Evolutionary conservation across 805 yeast genomes (phyloP), one percentile per base, ranked within the genome.

Genomic region (Saturnispora kantuleensis): DNA sequence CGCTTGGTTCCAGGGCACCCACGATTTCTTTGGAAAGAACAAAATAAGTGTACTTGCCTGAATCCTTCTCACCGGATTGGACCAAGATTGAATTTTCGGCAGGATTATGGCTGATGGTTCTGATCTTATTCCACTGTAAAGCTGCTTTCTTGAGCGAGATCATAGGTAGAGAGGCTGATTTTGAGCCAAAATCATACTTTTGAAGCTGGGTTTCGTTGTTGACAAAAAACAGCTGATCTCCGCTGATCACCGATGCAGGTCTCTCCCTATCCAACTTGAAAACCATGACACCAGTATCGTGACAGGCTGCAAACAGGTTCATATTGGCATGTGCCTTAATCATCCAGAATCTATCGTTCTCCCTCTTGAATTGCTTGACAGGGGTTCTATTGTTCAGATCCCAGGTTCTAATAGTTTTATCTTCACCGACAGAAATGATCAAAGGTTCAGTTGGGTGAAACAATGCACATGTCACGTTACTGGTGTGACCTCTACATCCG

Each of bases 221-320:
- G 56, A 88, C 78, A 58, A 74, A 90, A 50, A 75, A 76, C 55
- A 93, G 64, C 55, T 74, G 79, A 31, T 77, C 57, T 5, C 84
- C 64, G 56, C 77, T 76, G 5, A 42, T 29, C 31, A 46, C 41
- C 11, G 49, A 45, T n/a, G 96, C 95, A 11, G 98, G 97, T 64
- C 98, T 81, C 71, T 93, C 99, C 62, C 97, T 84, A 63, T 87
- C 96, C 49, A 93, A 74, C 68, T 93, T 93, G 76, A 93, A 94
- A 41, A 93, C 95, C 95, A 89, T 89, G 29, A 88, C 94, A 63
- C 99, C 99, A 12, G 88, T 74, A 65, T 94, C 98, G 66, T 90
- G 97, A 56, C 95, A 90, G 29, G 96, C 83, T 45, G 96, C 98
- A 68, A 93, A 88, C 58, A 93, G 73, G 64, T 93, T 93, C 64